Evolutionary conservation across 768 basidiomycete genomes (phyloP).

Genomic region (Pleurotus pulmonarius): DNA sequence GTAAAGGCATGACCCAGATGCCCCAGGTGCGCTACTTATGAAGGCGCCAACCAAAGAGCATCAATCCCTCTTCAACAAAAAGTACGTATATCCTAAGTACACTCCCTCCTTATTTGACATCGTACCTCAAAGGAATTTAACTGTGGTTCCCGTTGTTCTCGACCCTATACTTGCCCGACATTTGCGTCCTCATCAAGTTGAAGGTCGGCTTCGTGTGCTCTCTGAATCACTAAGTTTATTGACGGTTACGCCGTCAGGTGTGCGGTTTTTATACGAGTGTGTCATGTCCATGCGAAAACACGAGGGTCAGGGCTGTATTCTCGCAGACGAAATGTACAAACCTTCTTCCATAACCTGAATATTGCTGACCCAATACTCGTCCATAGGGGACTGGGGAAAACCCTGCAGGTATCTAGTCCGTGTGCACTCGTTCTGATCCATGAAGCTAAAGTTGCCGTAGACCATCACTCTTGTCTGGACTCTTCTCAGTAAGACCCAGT

Average conservation of each 20-base stretch:
- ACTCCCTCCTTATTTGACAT: background rate
- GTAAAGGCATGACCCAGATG: conserved; percentile 73
- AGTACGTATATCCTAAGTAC: conserved; percentile 33
- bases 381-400: conserved; percentile 92
- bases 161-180: conserved; percentile 78
- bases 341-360: conserved; percentile 3
- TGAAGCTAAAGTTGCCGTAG: conserved; percentile 28
- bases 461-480: conserved; percentile 95
- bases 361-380: background rate
- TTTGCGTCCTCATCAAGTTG: conserved; percentile 86
- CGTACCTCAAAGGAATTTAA: conserved; percentile 41
- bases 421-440: too few species aligned
- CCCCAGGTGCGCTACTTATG: conserved; percentile 83
- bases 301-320: conserved; percentile 90
- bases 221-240: conserved; percentile 2
- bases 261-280: conserved; percentile 91
- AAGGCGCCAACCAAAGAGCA: conserved; percentile 69
- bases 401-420: conserved; percentile 53
- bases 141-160: conserved; percentile 79
- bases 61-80: conserved; percentile 64
- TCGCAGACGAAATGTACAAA: conserved; percentile 91
- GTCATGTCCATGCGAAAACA: conserved; percentile 92
- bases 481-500: conserved; percentile 63
- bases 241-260: conserved; percentile 35
- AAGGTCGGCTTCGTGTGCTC: conserved; percentile 45